Conservation (phyloP, 192 early-diverging fungal species). For the Backusella parvicylindrica region DNA sequence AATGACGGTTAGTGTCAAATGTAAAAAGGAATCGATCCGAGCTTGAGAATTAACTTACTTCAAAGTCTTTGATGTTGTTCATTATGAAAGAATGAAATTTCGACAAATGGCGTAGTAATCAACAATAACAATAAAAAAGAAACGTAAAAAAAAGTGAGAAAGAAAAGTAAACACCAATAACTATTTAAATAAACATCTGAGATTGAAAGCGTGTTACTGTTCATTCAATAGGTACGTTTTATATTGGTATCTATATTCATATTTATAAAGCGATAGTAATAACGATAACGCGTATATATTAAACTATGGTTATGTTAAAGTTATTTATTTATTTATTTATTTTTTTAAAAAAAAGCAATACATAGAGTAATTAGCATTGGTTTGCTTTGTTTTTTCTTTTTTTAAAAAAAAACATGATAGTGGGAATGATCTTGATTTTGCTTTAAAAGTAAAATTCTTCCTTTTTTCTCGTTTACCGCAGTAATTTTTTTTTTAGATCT, state of each 20-base stretch:
- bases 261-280: too few relatives aligned
- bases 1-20: neutral
- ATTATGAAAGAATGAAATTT: neutral
- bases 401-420: neutral
- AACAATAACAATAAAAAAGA: too few relatives aligned
- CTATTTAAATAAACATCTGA: neutral
- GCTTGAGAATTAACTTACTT: constrained; percentile 4
- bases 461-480: neutral
- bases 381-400: neutral
- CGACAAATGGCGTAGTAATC: neutral
- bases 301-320: neutral
- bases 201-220: neutral
- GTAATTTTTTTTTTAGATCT: neutral
- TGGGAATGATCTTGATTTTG: neutral
- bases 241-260: too few relatives aligned
- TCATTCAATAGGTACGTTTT: neutral
- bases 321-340: too few relatives aligned
- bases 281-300: neutral
- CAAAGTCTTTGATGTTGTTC: constrained; percentile 20
- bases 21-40: neutral
- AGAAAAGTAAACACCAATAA: neutral
- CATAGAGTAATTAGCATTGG: too few relatives aligned
- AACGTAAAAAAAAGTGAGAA: neutral
- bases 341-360: too few relatives aligned
- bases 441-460: neutral